These are phyloP conservation scores for Tilletia indica DNA, from an alignment of 1,284 basidiomycete genomes.

Conservation along the genomic window DNA sequence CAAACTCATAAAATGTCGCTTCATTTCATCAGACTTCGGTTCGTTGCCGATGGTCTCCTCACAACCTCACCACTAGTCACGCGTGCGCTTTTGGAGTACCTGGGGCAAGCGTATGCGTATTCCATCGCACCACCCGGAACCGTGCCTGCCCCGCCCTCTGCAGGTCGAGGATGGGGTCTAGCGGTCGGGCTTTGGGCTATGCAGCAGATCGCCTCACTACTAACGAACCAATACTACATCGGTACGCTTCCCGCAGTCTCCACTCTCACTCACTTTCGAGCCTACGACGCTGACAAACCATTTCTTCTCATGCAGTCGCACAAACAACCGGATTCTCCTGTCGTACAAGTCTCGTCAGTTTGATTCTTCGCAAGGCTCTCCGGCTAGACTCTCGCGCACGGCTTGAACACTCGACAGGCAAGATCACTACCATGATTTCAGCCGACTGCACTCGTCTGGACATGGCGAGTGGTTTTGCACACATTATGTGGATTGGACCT, in stretches of 20 bases:
- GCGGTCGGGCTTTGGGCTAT: conserved; percentile 61
- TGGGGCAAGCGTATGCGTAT: conserved; percentile 66
- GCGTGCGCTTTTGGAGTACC: conserved; percentile 71
- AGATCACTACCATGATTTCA: conserved; percentile 72
- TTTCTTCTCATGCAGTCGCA: conserved; percentile 29
- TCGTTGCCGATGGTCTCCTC: conserved; percentile 24
- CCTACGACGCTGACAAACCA: not conserved
- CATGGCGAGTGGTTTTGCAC: conserved; percentile 33
- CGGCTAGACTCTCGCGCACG: conserved; percentile 25
- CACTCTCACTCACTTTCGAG: not conserved
- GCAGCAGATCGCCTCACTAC: conserved; percentile 29
- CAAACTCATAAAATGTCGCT: not conserved
- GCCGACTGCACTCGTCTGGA: conserved; percentile 53
- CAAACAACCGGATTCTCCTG: conserved; percentile 30
- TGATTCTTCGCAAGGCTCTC: conserved; percentile 28
- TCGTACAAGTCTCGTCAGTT: conserved; percentile 32
- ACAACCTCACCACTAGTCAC: conserved; percentile 37
- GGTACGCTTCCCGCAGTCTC: conserved; percentile 24
- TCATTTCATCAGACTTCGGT: conserved; percentile 24
- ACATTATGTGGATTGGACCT: conserved; percentile 34
- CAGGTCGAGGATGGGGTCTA: conserved; percentile 67
- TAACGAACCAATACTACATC: conserved; percentile 22
- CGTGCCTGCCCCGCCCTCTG: conserved; percentile 59
- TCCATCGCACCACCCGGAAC: conserved; percentile 60
- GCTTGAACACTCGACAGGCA: conserved; percentile 60